These are phyloP conservation scores for Aspergillus heteromorphus DNA, from an alignment of 495 filamentous ascomycete genomes.

Conservation along the genomic window DNA sequence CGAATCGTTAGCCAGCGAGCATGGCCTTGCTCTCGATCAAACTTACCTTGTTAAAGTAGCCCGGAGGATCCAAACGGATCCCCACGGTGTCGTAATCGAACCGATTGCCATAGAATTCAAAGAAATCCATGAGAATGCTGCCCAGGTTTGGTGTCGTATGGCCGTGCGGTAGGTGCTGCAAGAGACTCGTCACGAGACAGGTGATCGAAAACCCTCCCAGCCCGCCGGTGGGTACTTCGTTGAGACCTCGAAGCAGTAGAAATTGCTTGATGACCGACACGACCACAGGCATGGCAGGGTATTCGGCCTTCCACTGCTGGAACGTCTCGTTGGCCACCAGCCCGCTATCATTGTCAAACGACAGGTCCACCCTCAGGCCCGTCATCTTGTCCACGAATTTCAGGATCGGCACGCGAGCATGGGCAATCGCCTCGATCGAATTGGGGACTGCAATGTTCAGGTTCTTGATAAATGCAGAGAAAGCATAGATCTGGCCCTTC, in stretches of 20 bases:
- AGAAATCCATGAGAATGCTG: constrained; percentile 73
- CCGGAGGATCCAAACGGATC: constrained; percentile 69
- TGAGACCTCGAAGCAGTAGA: constrained; percentile 77
- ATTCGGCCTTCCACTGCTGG: constrained; percentile 66
- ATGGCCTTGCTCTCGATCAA: not conserved
- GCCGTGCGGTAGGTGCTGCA: constrained; percentile 68
- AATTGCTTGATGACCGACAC: constrained; percentile 90
- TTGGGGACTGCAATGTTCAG: constrained; percentile 43
- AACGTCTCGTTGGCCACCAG: constrained; percentile 74
- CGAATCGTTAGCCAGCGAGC: not conserved
- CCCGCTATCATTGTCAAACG: constrained; percentile 87
- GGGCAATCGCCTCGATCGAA: constrained; percentile 57
- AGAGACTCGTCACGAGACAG: constrained; percentile 82
- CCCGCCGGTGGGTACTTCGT: constrained; percentile 84
- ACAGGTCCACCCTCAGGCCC: constrained; percentile 76
- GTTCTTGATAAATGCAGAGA: constrained; percentile 46
- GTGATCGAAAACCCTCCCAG: constrained; percentile 93
- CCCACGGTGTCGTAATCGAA: constrained; percentile 63
- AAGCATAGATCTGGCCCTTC: constrained; percentile 42
- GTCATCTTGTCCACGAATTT: constrained; percentile 77
- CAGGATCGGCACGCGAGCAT: constrained; percentile 85
- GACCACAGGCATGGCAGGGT: constrained; percentile 76
- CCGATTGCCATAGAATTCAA: constrained; percentile 78
- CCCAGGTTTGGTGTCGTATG: constrained; percentile 64
- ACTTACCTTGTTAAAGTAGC: constrained; percentile 68